phyloP scores from a whole-genome alignment of 257 asterid genomes.

The Ballota nigra region DNA sequence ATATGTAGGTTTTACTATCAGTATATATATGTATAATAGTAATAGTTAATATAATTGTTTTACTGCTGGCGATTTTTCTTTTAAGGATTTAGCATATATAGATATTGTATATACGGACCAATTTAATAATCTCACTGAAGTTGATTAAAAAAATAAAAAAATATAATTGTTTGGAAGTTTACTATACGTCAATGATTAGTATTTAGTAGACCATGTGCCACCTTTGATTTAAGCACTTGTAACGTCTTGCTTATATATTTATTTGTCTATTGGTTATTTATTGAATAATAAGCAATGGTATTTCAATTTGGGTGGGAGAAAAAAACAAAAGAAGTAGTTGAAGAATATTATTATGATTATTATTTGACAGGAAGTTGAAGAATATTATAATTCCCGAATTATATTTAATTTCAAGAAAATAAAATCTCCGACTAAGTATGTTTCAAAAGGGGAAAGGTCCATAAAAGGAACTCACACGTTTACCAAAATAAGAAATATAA shows the following conservation, averaged over 20 bases:
- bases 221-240: constrained; percentile 16
- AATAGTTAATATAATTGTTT: too few relatives aligned
- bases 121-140: neutral
- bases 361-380: too few relatives aligned
- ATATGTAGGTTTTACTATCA: too few relatives aligned
- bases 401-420: neutral
- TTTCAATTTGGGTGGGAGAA: neutral
- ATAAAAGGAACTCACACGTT: neutral
- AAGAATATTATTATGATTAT: too few relatives aligned
- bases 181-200: constrained; percentile 21
- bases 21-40: too few relatives aligned
- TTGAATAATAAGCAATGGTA: neutral
- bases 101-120: neutral
- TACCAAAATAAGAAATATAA: neutral
- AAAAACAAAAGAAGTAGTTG: neutral
- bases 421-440: neutral
- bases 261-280: neutral
- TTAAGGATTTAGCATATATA: neutral
- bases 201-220: constrained; percentile 28
- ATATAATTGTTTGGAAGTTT: neutral
- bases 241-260: neutral
- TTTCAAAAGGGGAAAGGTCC: neutral
- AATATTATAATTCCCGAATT: neutral
- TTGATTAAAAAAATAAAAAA: constrained; percentile 6
- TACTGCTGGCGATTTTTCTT: neutral